These are phyloP conservation scores for Garcia nutans DNA, from an alignment of 345 rosid genomes.

Conservation along the genomic window DNA sequence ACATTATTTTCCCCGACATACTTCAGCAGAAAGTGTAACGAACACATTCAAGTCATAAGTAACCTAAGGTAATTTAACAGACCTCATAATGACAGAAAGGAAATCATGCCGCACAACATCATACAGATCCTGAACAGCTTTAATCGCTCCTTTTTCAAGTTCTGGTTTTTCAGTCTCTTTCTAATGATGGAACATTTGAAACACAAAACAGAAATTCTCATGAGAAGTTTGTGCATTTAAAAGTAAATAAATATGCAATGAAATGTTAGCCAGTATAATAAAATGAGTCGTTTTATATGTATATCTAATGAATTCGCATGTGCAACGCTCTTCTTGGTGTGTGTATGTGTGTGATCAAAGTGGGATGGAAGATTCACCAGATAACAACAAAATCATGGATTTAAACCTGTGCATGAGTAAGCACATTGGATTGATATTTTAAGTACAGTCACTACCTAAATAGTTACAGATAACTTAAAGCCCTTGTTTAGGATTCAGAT, in stretches of 20 bases:
- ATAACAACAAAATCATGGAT: neutral
- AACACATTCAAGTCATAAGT: conserved; percentile 1
- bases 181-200: conserved; percentile 40
- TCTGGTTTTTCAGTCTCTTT: conserved; percentile 69
- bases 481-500: too few relatives aligned
- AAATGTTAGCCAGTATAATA: neutral
- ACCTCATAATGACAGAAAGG: conserved; percentile 77
- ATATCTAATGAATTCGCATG: neutral
- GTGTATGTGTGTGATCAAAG: neutral
- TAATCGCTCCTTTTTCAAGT: conserved; percentile 69
- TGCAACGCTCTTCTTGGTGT: neutral
- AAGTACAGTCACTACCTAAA: too few relatives aligned
- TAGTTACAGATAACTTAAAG: too few relatives aligned
- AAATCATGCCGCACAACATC: conserved; percentile 90
- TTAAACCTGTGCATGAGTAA: neutral
- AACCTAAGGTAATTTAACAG: conserved; percentile 18
- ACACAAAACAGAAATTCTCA: conserved; percentile 8
- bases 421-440: too few relatives aligned
- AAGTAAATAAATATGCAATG: neutral
- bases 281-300: neutral
- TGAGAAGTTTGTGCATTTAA: neutral
- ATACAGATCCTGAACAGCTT: conserved; percentile 94
- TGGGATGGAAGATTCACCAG: neutral
- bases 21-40: conserved; percentile 12
- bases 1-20: conserved; percentile 18